Percentiles rank a stretch among this genome's conserved stretches.
These are phyloP conservation scores for Cladosporium sp. DNA, from an alignment of 2,329 filamentous ascomycete species.

Conservation along the genomic window DNA sequence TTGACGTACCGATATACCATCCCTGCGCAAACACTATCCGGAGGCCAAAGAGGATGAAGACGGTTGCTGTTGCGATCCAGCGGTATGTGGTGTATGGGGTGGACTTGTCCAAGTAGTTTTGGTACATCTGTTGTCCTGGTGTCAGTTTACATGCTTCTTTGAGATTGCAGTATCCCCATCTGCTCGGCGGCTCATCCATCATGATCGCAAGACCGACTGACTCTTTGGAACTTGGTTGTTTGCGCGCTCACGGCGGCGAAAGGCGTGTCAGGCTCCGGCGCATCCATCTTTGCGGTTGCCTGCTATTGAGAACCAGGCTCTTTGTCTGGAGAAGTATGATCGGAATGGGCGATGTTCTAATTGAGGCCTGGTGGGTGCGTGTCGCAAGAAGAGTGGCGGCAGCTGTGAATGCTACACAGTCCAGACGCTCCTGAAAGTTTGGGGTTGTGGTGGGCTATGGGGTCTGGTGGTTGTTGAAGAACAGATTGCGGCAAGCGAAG, in stretches of 20 bases:
- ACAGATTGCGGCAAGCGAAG: slow-evolving; percentile 14
- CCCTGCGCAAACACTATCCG: slow-evolving; percentile 91
- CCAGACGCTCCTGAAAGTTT: slow-evolving; percentile 13
- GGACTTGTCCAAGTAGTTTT: slow-evolving; percentile 89
- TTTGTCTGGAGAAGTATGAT: not conserved
- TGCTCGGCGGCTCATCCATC: not conserved
- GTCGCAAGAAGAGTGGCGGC: not conserved
- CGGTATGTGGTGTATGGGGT: slow-evolving; percentile 87
- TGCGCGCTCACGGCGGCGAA: slow-evolving; percentile 88
- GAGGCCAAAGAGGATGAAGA: slow-evolving; percentile 79
- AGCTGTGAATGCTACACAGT: not conserved
- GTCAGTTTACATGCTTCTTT: slow-evolving; percentile 3
- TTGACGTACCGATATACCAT: slow-evolving; percentile 88
- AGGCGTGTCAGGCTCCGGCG: slow-evolving; percentile 84
- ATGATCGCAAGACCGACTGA: slow-evolving; percentile 5
- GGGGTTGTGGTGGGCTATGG: not conserved
- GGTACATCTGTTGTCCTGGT: slow-evolving; percentile 69
- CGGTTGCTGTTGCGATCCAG: slow-evolving; percentile 80
- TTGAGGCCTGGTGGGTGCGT: not conserved
- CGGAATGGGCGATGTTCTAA: not conserved
- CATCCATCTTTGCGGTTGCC: slow-evolving; percentile 66
- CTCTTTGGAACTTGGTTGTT: slow-evolving; percentile 72
- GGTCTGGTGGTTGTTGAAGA: slow-evolving; percentile 5
- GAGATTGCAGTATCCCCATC: not conserved
- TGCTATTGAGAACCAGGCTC: not conserved